Evolutionary conservation across 2,329 filamentous ascomycete genomes (phyloP).

Genomic region (Sclerotinia trifoliorum): DNA sequence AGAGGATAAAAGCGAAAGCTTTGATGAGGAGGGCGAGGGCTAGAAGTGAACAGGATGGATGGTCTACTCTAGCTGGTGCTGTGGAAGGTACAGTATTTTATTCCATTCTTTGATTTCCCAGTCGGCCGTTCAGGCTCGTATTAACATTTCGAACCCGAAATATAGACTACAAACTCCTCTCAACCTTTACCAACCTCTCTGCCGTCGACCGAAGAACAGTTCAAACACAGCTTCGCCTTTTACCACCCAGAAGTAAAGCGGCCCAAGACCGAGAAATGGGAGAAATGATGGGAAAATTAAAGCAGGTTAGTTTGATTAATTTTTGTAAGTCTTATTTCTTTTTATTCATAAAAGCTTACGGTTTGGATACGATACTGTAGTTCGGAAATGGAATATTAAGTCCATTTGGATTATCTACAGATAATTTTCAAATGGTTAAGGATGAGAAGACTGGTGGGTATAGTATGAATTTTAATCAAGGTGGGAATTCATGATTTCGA

Average conservation of each 20-base stretch:
- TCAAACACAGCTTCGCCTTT: constrained; percentile 58
- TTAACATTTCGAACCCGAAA: not conserved
- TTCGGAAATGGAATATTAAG: constrained; percentile 89
- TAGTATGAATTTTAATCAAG: constrained; percentile 76
- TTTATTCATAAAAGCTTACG: constrained; percentile 17
- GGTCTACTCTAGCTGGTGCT: constrained; percentile 76
- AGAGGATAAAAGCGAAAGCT: constrained; percentile 77
- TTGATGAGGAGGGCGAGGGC: constrained; percentile 54
- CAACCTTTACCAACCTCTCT: constrained; percentile 59
- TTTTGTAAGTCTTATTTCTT: constrained; percentile 4
- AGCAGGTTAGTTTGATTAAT: constrained; percentile 56
- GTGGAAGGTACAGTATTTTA: constrained; percentile 47
- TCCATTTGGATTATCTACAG: constrained; percentile 89
- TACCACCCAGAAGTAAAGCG: constrained; percentile 69
- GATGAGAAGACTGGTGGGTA: constrained; percentile 89
- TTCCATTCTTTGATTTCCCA: not conserved
- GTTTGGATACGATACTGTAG: constrained; percentile 39
- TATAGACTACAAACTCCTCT: constrained; percentile 69
- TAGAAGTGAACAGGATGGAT: constrained; percentile 68
- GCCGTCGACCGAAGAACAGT: constrained; percentile 67
- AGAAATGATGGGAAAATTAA: constrained; percentile 98
- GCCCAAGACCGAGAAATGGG: constrained; percentile 85
- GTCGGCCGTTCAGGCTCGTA: not conserved
- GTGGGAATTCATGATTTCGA: constrained; percentile 25
- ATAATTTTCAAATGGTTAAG: constrained; percentile 92